phyloP scores from a whole-genome alignment of 306 rosid genomes.

The Prinsepia uniflora region DNA sequence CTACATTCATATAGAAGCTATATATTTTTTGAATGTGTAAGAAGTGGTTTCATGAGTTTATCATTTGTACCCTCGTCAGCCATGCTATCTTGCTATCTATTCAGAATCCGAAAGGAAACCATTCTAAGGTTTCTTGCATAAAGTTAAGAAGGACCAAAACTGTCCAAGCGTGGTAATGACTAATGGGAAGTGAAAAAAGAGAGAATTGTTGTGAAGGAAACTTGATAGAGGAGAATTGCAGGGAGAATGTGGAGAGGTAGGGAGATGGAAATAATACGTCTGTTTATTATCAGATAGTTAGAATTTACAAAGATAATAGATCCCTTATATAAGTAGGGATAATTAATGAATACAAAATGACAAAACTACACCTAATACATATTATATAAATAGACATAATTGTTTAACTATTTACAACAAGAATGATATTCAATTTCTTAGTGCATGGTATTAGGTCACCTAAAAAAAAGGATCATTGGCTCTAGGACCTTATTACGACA shows the following conservation, averaged over 20 bases:
- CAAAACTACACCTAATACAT: too few species aligned
- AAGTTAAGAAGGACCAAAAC: neutral
- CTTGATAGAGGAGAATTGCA: too few species aligned
- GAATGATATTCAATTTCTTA: neutral
- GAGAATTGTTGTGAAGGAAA: too few species aligned
- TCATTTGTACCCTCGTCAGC: neutral
- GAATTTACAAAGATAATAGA: too few species aligned
- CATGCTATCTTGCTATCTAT: slow-evolving; percentile 13
- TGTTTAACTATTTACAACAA: too few species aligned
- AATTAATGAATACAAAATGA: too few species aligned
- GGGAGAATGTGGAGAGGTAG: too few species aligned
- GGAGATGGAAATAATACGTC: too few species aligned
- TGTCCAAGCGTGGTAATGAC: neutral
- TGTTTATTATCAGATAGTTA: too few species aligned
- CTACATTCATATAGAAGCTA: neutral
- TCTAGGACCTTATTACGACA: neutral
- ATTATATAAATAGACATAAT: too few species aligned
- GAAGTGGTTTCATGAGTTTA: neutral
- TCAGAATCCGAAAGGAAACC: slow-evolving; percentile 22
- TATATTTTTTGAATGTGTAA: neutral
- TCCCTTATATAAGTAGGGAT: too few species aligned
- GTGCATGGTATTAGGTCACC: neutral
- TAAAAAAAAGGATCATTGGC: neutral
- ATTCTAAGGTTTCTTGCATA: neutral
- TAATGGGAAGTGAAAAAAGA: neutral